Percentiles rank a stretch among this genome's conserved stretches.
phyloP scores from a whole-genome alignment of 1,139 yeast species.

The Candida freyschussii region DNA sequence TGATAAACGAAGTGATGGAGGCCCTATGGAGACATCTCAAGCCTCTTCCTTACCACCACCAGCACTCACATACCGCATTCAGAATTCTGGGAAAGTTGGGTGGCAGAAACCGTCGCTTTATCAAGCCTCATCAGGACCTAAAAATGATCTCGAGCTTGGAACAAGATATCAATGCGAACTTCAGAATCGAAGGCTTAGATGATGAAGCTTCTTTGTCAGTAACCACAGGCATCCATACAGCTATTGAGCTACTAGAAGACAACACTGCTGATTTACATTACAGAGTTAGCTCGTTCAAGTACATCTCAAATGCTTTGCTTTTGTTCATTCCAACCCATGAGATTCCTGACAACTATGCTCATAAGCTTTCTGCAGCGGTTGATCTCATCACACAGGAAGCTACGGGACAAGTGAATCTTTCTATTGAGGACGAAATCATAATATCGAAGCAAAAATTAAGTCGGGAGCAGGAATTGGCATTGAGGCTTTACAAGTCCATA shows the following conservation, averaged over 20 bases:
- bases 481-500: constrained; percentile 60
- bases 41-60: constrained; percentile 86
- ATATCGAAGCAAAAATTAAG: constrained; percentile 54
- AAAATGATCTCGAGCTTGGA: constrained; percentile 52
- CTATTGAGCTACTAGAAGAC: constrained; percentile 61
- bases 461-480: constrained; percentile 30
- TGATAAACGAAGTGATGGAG: constrained; percentile 85
- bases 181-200: constrained; percentile 66
- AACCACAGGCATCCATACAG: constrained; percentile 79
- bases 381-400: constrained; percentile 45
- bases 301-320: constrained; percentile 61
- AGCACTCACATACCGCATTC: constrained; percentile 91
- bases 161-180: constrained; percentile 64
- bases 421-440: constrained; percentile 43
- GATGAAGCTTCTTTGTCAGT: constrained; percentile 63
- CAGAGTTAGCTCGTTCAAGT: constrained; percentile 71
- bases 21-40: constrained; percentile 89
- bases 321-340: constrained; percentile 64
- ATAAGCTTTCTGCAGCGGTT: constrained; percentile 44
- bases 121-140: constrained; percentile 68
- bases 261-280: constrained; percentile 61
- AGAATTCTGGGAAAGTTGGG: constrained; percentile 93
- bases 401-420: constrained; percentile 31
- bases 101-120: constrained; percentile 85
- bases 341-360: constrained; percentile 52